Evolutionary conservation across 2,329 filamentous ascomycete species (phyloP).

Genomic region (Aspergillus niger): DNA sequence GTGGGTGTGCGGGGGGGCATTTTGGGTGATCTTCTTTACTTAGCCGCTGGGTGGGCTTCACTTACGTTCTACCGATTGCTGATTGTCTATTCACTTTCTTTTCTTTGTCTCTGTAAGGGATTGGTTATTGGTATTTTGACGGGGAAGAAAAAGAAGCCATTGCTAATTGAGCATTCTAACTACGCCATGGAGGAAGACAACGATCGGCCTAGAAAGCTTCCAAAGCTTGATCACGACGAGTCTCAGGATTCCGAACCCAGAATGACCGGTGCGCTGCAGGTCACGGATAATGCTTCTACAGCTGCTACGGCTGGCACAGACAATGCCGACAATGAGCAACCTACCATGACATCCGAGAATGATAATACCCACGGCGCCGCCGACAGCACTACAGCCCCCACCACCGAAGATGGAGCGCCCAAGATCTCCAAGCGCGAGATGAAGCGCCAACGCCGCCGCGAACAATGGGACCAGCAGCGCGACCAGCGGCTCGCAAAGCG

Average conservation of each 20-base stretch:
- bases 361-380: conserved; percentile 9
- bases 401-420: conserved; percentile 10
- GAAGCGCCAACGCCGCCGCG: conserved; percentile 73
- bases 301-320: background rate
- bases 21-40: background rate
- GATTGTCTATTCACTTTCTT: too few species aligned
- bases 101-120: too few species aligned
- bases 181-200: conserved; percentile 53
- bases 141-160: background rate
- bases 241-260: conserved; percentile 26
- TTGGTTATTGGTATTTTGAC: background rate
- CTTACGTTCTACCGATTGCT: too few species aligned
- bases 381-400: background rate
- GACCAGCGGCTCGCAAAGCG: conserved; percentile 60
- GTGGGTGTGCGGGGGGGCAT: conserved; percentile 18
- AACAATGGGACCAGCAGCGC: conserved; percentile 74
- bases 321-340: conserved; percentile 9
- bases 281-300: background rate
- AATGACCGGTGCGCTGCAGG: conserved; percentile 33
- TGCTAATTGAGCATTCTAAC: background rate
- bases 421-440: conserved; percentile 79
- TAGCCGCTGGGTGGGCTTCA: too few species aligned
- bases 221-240: conserved; percentile 52
- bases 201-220: conserved; percentile 57
- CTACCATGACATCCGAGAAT: background rate